Conservation (phyloP, 768 basidiomycete genomes). For the Lentinus tigrinus region DNA sequence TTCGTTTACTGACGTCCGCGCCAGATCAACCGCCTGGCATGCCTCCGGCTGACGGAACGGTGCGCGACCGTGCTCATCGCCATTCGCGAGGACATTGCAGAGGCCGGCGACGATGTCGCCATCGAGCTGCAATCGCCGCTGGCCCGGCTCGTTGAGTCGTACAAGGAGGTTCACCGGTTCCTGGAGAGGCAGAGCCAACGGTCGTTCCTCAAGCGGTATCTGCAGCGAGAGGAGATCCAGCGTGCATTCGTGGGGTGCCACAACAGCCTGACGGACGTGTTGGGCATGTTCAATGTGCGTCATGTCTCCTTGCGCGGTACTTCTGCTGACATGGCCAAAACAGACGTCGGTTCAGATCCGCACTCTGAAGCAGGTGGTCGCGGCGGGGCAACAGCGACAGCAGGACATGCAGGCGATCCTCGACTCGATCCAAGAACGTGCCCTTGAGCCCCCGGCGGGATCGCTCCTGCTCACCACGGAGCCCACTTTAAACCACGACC, state of each 20-base stretch:
- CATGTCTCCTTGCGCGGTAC: no score
- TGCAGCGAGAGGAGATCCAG: conserved; percentile 69
- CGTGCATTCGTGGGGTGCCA: conserved; percentile 52
- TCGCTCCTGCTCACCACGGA: conserved; percentile 15
- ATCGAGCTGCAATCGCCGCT: conserved; percentile 53
- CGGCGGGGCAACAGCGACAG: conserved; percentile 35
- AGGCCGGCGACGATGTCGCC: conserved; percentile 53
- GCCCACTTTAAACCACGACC: not conserved
- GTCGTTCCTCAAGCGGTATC: no score
- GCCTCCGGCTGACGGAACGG: conserved; percentile 69
- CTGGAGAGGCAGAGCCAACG: conserved; percentile 58
- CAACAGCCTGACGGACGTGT: conserved; percentile 50
- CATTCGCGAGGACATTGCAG: conserved; percentile 57
- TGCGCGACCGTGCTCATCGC: conserved; percentile 69
- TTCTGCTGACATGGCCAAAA: not conserved
- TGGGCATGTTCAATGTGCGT: conserved; percentile 54
- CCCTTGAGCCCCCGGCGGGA: conserved; percentile 1
- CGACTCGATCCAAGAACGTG: conserved; percentile 26
- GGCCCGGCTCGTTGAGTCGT: conserved; percentile 49
- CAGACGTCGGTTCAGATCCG: conserved; percentile 52
- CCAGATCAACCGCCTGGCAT: conserved; percentile 67
- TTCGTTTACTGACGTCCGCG: not conserved
- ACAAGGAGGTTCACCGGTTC: conserved; percentile 45
- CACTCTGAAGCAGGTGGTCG: conserved; percentile 45
- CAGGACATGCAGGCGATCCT: conserved; percentile 38